phyloP scores from a whole-genome alignment of 2,329 filamentous ascomycete species.

The Decorospora gaudefroyi region DNA sequence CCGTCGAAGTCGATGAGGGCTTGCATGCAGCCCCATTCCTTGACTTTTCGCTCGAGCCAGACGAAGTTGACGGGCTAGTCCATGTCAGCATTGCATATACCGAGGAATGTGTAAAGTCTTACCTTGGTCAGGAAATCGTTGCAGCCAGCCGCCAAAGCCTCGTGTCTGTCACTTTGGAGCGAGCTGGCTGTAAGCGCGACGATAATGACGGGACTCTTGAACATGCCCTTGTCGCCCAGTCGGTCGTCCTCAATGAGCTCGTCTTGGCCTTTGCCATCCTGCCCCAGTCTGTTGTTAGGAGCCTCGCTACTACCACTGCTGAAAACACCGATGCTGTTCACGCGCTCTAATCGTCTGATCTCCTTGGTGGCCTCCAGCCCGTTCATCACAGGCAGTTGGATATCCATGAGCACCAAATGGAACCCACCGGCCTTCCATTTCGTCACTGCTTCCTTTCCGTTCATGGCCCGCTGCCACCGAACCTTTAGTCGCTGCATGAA shows the following conservation, averaged over 20 bases:
- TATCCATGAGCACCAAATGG: constrained; percentile 97
- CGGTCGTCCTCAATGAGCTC: constrained; percentile 66
- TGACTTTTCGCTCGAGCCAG: constrained; percentile 96
- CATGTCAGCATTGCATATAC: constrained; percentile 13
- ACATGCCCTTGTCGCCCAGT: constrained; percentile 67
- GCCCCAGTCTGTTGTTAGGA: constrained; percentile 39
- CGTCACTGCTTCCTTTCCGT: constrained; percentile 86
- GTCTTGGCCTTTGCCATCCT: constrained; percentile 45
- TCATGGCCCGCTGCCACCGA: constrained; percentile 95
- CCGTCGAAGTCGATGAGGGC: constrained; percentile 97
- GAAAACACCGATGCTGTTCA: constrained; percentile 93
- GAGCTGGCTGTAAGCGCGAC: constrained; percentile 94
- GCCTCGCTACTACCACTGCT: constrained; percentile 57
- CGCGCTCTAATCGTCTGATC: constrained; percentile 83
- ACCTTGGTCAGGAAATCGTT: constrained; percentile 99
- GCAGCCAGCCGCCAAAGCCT: constrained; percentile 91
- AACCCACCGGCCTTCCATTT: constrained; percentile 95
- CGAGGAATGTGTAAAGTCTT: constrained; percentile 34
- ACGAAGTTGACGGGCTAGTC: constrained; percentile 90
- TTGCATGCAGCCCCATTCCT: constrained; percentile 99
- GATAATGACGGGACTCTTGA: constrained; percentile 97
- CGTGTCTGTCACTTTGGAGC: constrained; percentile 91
- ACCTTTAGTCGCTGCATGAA: constrained; percentile 97
- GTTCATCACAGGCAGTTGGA: constrained; percentile 95
- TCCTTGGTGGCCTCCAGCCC: constrained; percentile 93